Conservation (phyloP, 805 yeast genomes). For the Wickerhamiella domercqiae region DNA sequence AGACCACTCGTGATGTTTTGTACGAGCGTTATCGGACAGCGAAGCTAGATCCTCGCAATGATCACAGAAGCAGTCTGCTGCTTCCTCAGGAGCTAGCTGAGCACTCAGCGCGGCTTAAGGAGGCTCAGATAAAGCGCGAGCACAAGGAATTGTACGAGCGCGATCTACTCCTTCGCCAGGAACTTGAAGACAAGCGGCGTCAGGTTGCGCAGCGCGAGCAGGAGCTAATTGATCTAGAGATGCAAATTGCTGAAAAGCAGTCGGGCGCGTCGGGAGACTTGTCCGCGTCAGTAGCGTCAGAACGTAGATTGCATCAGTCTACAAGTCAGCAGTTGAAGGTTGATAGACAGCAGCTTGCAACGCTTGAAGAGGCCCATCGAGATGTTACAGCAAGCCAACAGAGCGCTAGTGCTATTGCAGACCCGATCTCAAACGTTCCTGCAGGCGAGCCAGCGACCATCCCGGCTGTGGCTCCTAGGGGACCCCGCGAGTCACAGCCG, state of each 20-base stretch:
- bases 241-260: conserved; percentile 13
- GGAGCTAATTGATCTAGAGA: conserved; percentile 27
- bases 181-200: conserved; percentile 25
- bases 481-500: background rate
- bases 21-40: conserved; percentile 48
- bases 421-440: too few species aligned
- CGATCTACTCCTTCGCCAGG: conserved; percentile 25
- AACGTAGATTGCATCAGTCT: background rate
- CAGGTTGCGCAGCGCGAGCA: conserved; percentile 26
- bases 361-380: background rate
- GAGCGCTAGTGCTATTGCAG: too few species aligned
- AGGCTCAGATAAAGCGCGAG: conserved; percentile 29
- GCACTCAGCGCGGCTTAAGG: conserved; percentile 26
- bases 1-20: conserved; percentile 59
- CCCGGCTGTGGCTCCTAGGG: background rate
- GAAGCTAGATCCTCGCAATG: conserved; percentile 14
- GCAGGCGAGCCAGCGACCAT: too few species aligned
- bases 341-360: background rate
- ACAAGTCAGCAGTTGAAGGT: background rate
- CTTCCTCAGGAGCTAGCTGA: conserved; percentile 28
- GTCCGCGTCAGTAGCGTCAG: background rate
- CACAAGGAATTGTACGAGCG: conserved; percentile 25
- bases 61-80: conserved; percentile 19
- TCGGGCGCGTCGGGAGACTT: too few species aligned
- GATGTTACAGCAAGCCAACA: too few species aligned